These are phyloP conservation scores for Knufia fluminis DNA, from an alignment of 2,329 filamentous ascomycete species.

Conservation along the genomic window DNA sequence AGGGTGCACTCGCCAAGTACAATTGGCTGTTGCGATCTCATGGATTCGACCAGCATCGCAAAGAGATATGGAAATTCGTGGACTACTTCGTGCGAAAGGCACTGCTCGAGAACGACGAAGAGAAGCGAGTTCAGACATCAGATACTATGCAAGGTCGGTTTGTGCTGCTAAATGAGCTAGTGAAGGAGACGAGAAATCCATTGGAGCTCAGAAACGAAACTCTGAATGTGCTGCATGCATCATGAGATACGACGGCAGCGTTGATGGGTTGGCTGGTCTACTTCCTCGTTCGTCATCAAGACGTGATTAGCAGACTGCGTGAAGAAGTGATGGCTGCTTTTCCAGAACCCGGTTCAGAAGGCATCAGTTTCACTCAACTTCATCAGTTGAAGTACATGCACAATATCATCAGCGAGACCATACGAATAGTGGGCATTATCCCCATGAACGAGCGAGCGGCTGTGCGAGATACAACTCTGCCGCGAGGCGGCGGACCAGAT, in stretches of 20 bases:
- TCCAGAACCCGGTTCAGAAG: constrained; percentile 29
- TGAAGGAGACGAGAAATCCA: too few species aligned
- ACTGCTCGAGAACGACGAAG: too few species aligned
- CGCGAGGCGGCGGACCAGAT: constrained; percentile 48
- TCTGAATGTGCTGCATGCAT: constrained; percentile 41
- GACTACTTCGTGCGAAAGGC: too few species aligned
- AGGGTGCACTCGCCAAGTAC: too few species aligned
- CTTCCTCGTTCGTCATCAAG: constrained; percentile 64
- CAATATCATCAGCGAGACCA: constrained; percentile 44
- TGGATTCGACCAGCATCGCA: too few species aligned
- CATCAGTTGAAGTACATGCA: constrained; percentile 31
- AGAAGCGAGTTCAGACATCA: too few species aligned
- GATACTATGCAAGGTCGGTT: too few species aligned
- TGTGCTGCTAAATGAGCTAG: too few species aligned
- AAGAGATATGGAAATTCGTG: too few species aligned
- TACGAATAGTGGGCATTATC: constrained; percentile 67
- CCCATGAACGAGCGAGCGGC: constrained; percentile 69
- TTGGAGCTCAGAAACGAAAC: neutral
- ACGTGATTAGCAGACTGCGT: constrained; percentile 58
- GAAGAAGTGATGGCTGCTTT: constrained; percentile 53
- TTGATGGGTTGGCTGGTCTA: constrained; percentile 67
- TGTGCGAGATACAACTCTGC: constrained; percentile 63
- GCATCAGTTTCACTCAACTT: constrained; percentile 15
- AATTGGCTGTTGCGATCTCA: too few species aligned
- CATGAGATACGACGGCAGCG: constrained; percentile 70